Percentiles rank a stretch among this genome's conserved stretches.
phyloP scores from a whole-genome alignment of 2,329 filamentous ascomycete species.

The Cladosporium oxysporum region DNA sequence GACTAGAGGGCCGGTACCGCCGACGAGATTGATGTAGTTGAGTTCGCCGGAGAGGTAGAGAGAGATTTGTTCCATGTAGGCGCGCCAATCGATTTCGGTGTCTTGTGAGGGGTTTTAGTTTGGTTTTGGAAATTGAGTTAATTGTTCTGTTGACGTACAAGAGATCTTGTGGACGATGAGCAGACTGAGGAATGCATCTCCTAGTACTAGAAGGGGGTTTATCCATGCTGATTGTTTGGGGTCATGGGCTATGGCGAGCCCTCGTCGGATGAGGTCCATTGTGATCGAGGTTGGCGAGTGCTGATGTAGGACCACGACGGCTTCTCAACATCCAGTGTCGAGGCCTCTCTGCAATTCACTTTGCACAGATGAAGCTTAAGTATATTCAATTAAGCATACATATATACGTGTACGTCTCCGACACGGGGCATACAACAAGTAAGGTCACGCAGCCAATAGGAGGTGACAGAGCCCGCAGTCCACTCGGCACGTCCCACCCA shows the following conservation, averaged over 20 bases:
- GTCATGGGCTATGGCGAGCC: slow-evolving; percentile 51
- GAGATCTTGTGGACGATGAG: slow-evolving; percentile 79
- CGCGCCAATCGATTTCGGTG: slow-evolving; percentile 96
- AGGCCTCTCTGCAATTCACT: background rate
- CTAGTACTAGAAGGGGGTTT: slow-evolving; percentile 64
- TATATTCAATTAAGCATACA: background rate
- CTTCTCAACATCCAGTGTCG: background rate
- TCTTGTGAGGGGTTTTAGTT: slow-evolving; percentile 53
- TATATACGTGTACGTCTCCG: background rate
- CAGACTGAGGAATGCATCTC: slow-evolving; percentile 71
- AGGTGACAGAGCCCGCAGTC: background rate
- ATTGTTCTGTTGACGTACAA: slow-evolving; percentile 58
- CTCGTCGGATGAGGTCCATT: slow-evolving; percentile 42
- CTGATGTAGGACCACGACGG: background rate
- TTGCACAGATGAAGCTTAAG: background rate
- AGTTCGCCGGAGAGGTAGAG: slow-evolving; percentile 81
- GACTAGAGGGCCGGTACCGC: slow-evolving; percentile 87
- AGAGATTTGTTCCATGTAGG: slow-evolving; percentile 92
- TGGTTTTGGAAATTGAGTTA: background rate
- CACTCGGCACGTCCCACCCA: slow-evolving; percentile 4
- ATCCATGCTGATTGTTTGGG: slow-evolving; percentile 63
- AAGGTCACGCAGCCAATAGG: slow-evolving; percentile 13
- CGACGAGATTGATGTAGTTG: slow-evolving; percentile 82
- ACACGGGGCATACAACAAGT: slow-evolving; percentile 1
- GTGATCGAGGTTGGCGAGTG: background rate